A percentile compares a stretch with the other conserved stretches of the same genome.
Evolutionary conservation across 192 early-diverging fungal species (phyloP).

Genomic region (Backusella parvicylindrica): DNA sequence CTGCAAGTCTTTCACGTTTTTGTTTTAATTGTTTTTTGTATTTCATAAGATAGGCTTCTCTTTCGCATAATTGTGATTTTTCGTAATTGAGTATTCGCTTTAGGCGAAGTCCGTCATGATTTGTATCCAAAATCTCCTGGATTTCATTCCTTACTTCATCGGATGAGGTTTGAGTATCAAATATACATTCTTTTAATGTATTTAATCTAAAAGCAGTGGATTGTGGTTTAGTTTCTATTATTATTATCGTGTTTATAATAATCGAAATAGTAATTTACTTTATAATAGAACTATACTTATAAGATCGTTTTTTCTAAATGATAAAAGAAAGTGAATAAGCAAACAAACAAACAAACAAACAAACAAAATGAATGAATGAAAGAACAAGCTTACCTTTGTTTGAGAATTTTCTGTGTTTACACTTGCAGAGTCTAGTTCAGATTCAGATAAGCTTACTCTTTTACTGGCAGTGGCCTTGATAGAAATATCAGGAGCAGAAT

Average conservation of each 20-base stretch:
- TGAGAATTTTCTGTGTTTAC: background rate
- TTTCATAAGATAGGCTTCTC: background rate
- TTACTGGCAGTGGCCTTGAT: constrained; percentile 13
- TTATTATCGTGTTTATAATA: too few species aligned
- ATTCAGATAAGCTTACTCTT: constrained; percentile 2
- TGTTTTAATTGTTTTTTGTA: constrained; percentile 3
- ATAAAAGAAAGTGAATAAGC: background rate
- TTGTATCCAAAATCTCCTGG: constrained; percentile 10
- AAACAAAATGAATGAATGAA: background rate
- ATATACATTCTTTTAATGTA: constrained; percentile 30
- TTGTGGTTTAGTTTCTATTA: too few species aligned
- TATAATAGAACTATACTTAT: constrained; percentile 50
- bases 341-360: background rate
- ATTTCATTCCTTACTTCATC: constrained; percentile 26
- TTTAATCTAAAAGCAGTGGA: constrained; percentile 12
- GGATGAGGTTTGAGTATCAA: constrained; percentile 30
- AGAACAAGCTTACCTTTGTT: background rate
- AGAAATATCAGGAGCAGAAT: constrained; percentile 42
- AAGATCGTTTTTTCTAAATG: constrained; percentile 42
- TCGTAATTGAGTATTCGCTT: background rate
- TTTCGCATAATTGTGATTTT: constrained; percentile 1
- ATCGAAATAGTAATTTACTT: constrained; percentile 16
- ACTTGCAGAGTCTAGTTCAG: background rate
- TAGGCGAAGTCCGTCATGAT: constrained; percentile 8
- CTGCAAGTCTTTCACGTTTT: background rate